Percentiles rank a stretch among this genome's conserved stretches.
Evolutionary conservation across 75 land plant species (phyloP).

Genomic region (Cupressus sempervirens): DNA sequence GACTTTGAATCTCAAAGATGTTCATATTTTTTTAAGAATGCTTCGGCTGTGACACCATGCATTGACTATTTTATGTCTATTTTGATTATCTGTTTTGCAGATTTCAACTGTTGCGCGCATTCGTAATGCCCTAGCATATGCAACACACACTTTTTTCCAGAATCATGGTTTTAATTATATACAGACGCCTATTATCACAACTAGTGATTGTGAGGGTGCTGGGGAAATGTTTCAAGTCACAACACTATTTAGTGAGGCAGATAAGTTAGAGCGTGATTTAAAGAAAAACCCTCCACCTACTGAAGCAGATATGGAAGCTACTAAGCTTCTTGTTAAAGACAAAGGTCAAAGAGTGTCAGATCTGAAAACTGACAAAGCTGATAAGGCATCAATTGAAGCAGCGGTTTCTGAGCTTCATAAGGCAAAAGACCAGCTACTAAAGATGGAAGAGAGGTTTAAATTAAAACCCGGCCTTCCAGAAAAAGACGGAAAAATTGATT

Average conservation of each 20-base stretch:
- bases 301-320: constrained; percentile 66
- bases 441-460: constrained; percentile 61
- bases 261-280: constrained; percentile 68
- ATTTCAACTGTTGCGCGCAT: constrained; percentile 85
- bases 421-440: constrained; percentile 60
- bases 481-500: constrained; percentile 82
- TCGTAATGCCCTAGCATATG: constrained; percentile 84
- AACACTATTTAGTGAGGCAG: constrained; percentile 75
- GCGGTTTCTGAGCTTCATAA: constrained; percentile 58
- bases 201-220: constrained; percentile 99
- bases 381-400: constrained; percentile 52
- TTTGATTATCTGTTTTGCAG: constrained; percentile 26
- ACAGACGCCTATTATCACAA: constrained; percentile 95
- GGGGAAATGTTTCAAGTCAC: constrained; percentile 99
- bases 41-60: not conserved
- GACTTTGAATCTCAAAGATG: not conserved
- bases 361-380: constrained; percentile 62
- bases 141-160: constrained; percentile 88
- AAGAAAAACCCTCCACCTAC: constrained; percentile 72
- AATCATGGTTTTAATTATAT: constrained; percentile 80
- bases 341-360: constrained; percentile 64
- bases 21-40: not conserved
- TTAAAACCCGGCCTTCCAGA: constrained; percentile 72
- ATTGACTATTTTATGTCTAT: not conserved
- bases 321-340: constrained; percentile 46